A percentile compares a stretch with the other conserved stretches of the same genome.
phyloP scores from a whole-genome alignment of 306 rosid genomes.

The Coriaria nepalensis region DNA sequence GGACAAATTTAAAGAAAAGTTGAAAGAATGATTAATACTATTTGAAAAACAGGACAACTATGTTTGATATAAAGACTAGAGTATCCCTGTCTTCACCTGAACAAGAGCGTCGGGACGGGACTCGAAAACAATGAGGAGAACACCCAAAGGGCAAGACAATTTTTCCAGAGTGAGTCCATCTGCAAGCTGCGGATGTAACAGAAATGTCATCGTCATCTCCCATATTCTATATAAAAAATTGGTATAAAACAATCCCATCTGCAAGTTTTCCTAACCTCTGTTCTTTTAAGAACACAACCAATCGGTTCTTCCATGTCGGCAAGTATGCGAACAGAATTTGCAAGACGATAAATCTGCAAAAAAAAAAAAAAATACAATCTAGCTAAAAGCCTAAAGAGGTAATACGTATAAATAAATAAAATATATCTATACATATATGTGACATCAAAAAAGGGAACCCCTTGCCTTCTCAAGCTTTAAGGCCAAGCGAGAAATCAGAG shows the following conservation, averaged over 20 bases:
- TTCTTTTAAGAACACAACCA: constrained; percentile 56
- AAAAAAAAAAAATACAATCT: not conserved
- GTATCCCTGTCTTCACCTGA: constrained; percentile 41
- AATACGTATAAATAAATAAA: not conserved
- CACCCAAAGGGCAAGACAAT: constrained; percentile 66
- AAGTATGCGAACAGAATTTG: constrained; percentile 54
- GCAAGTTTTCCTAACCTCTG: constrained; percentile 38
- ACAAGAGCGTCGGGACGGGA: constrained; percentile 97
- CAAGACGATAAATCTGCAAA: constrained; percentile 54
- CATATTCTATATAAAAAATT: not conserved
- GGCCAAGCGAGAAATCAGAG: constrained; percentile 66
- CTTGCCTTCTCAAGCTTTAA: constrained; percentile 69
- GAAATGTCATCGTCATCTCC: constrained; percentile 14
- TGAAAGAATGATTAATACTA: not conserved
- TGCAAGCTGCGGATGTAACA: constrained; percentile 44
- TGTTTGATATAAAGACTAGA: constrained; percentile 2
- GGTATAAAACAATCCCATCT: not conserved
- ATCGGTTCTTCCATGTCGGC: constrained; percentile 84
- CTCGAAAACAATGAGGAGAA: constrained; percentile 67
- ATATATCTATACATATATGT: not conserved
- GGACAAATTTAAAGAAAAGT: not conserved
- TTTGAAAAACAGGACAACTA: not conserved
- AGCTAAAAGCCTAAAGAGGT: constrained; percentile 2
- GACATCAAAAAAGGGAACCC: constrained; percentile 3
- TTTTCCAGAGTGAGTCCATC: constrained; percentile 68